phyloP scores from a whole-genome alignment of 1,139 yeast species.

The Sugiyamaella grinbergsii region DNA sequence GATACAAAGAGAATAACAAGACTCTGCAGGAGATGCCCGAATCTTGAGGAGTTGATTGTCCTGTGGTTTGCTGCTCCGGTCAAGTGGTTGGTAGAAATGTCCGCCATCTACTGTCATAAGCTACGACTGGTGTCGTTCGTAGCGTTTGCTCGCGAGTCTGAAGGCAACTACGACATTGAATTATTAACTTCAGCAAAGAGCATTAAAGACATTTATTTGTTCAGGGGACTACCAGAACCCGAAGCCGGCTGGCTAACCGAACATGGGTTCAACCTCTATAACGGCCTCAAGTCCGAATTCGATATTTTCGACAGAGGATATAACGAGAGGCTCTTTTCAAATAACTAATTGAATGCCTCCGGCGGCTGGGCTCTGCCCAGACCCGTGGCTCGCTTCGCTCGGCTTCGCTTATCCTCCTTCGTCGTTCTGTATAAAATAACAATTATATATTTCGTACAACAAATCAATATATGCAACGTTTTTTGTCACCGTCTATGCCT shows the following conservation, averaged over 20 bases:
- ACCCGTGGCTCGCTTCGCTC: conserved; percentile 5
- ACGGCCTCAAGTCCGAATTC: not conserved
- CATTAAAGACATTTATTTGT: conserved; percentile 3
- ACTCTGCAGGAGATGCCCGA: conserved; percentile 8
- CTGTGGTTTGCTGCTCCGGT: conserved; percentile 12
- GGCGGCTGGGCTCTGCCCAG: conserved; percentile 9
- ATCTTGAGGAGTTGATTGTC: conserved; percentile 1
- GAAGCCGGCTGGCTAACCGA: conserved; percentile 7
- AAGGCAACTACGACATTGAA: conserved; percentile 1
- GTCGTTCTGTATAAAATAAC: not conserved
- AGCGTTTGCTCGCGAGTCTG: not conserved
- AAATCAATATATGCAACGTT: conserved; percentile 14
- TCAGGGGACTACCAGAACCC: not conserved
- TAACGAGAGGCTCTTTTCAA: not conserved
- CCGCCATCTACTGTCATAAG: not conserved
- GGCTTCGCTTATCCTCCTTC: too few relatives aligned
- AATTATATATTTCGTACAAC: conserved; percentile 8
- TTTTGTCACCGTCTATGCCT: conserved; percentile 33
- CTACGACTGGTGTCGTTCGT: conserved; percentile 3
- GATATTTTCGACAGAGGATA: not conserved
- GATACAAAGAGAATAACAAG: conserved; percentile 2
- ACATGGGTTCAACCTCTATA: conserved; percentile 3
- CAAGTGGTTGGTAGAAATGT: conserved; percentile 3
- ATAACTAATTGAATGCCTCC: not conserved
- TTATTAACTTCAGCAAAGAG: not conserved